phyloP scores from a whole-genome alignment of 768 basidiomycete species.

The Hydnum rufescens region DNA sequence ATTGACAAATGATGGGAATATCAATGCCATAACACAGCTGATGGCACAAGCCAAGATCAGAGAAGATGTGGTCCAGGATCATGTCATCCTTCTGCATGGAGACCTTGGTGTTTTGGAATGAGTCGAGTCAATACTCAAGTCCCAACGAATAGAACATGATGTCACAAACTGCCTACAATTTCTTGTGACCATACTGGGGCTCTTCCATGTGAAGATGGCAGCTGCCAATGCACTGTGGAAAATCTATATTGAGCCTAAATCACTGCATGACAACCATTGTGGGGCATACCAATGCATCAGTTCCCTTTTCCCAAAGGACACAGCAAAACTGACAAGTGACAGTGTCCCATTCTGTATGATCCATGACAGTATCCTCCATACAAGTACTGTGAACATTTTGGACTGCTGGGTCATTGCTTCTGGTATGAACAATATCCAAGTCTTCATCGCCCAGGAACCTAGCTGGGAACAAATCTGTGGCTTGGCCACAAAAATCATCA shows the following conservation, averaged over 20 bases:
- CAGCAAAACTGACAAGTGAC: conserved; percentile 17
- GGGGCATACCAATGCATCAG: conserved; percentile 14
- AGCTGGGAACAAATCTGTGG: background rate
- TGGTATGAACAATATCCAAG: conserved; percentile 13
- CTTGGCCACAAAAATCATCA: background rate
- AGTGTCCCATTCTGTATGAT: conserved; percentile 18
- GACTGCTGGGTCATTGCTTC: no score
- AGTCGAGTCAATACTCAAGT: background rate
- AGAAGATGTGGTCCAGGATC: background rate
- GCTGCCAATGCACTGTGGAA: conserved; percentile 15
- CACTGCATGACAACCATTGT: conserved; percentile 8
- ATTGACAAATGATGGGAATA: background rate
- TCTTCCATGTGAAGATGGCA: conserved; percentile 21
- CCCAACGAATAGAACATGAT: no score
- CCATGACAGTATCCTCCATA: conserved; percentile 16
- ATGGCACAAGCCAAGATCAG: background rate
- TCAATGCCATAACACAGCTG: background rate
- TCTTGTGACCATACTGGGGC: no score
- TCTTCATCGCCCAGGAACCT: conserved; percentile 14
- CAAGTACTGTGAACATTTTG: conserved; percentile 18
- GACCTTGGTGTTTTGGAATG: background rate
- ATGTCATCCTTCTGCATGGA: background rate
- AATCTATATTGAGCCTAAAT: conserved; percentile 13
- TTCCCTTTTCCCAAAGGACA: conserved; percentile 17
- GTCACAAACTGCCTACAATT: no score